These are phyloP conservation scores for Hypoxylon subgilvum DNA, from an alignment of 495 filamentous ascomycete genomes.

Conservation along the genomic window DNA sequence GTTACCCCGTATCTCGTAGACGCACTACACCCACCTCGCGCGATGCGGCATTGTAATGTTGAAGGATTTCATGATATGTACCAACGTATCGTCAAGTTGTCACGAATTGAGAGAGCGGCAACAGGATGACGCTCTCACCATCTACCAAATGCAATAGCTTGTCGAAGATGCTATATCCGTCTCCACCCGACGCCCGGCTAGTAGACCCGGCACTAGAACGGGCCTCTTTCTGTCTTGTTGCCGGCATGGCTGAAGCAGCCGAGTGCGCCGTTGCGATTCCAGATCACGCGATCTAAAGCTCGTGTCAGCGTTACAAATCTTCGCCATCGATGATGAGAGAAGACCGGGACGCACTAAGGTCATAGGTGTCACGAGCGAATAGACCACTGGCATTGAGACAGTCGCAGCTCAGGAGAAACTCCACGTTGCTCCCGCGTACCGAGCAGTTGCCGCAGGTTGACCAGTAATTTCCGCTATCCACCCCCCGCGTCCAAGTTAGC, in stretches of 20 bases:
- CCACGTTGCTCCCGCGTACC: constrained; percentile 18
- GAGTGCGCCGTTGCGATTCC: constrained; percentile 38
- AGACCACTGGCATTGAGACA: constrained; percentile 21
- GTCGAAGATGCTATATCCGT: too few species aligned
- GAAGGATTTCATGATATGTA: too few species aligned
- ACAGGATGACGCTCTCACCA: too few species aligned
- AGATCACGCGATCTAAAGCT: constrained; percentile 35
- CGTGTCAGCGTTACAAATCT: constrained; percentile 1
- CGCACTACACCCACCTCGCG: too few species aligned
- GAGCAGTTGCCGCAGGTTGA: constrained; percentile 38
- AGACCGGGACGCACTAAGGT: constrained; percentile 38
- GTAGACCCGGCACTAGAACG: constrained; percentile 17
- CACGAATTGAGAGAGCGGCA: too few species aligned
- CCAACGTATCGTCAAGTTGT: too few species aligned
- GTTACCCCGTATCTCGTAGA: background rate
- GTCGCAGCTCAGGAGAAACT: constrained; percentile 35
- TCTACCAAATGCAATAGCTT: too few species aligned
- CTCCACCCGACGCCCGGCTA: too few species aligned
- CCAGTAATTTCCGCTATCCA: constrained; percentile 39
- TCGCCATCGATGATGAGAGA: background rate
- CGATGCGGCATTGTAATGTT: too few species aligned
- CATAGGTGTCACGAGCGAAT: constrained; percentile 22
- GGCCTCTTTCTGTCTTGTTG: constrained; percentile 41
- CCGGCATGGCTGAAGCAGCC: constrained; percentile 40
- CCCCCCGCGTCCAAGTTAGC: background rate